phyloP scores from a whole-genome alignment of 768 basidiomycete species.

The Hypsizygus marmoreus region DNA sequence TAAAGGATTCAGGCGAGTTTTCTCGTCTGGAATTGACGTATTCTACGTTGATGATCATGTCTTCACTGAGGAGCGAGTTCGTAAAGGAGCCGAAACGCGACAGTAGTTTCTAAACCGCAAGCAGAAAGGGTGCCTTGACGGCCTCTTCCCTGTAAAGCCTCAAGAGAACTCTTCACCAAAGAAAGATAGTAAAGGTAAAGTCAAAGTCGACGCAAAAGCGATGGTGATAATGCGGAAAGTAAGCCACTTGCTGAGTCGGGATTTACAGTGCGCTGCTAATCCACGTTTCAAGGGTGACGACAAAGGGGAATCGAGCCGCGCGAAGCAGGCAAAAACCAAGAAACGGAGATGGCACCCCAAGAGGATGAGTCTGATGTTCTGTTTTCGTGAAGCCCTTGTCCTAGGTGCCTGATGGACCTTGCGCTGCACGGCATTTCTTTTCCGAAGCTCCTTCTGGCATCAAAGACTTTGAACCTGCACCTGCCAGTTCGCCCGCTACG shows the following conservation, averaged over 20 bases:
- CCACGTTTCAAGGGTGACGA: conserved; percentile 36
- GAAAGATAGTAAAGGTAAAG: conserved; percentile 39
- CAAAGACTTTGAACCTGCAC: too few species aligned
- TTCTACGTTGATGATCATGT: too few species aligned
- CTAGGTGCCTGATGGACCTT: too few species aligned
- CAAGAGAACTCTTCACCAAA: conserved; percentile 45
- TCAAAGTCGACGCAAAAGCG: conserved; percentile 38
- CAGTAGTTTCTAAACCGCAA: conserved; percentile 84
- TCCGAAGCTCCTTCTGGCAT: too few species aligned
- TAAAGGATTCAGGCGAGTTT: conserved; percentile 90
- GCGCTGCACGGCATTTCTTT: too few species aligned
- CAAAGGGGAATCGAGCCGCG: conserved; percentile 36
- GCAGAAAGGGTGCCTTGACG: conserved; percentile 95
- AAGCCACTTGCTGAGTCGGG: background rate
- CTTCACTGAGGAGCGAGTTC: conserved; percentile 92
- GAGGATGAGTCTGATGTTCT: too few species aligned
- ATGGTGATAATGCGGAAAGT: conserved; percentile 56
- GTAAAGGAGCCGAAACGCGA: conserved; percentile 93
- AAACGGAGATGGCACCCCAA: too few species aligned
- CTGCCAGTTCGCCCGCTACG: too few species aligned
- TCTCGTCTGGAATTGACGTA: background rate
- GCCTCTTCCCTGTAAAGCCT: conserved; percentile 84
- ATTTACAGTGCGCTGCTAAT: background rate
- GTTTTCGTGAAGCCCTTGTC: too few species aligned
- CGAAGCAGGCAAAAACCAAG: conserved; percentile 44